phyloP scores from a whole-genome alignment of 805 yeast genomes.

The Saccharomycopsis lassenensis region DNA sequence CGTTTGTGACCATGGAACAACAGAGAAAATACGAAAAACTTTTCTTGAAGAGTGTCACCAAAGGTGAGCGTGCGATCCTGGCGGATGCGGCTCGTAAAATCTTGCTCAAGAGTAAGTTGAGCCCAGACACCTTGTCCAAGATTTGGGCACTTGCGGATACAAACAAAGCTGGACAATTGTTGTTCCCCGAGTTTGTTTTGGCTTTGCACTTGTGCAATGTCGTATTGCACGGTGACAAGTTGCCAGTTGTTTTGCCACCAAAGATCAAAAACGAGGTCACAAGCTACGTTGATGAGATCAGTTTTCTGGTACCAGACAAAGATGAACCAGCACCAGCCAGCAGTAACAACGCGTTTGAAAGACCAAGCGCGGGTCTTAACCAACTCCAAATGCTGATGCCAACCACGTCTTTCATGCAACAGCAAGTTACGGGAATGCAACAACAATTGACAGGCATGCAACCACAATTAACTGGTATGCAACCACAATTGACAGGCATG shows the following conservation, averaged over 20 bases:
- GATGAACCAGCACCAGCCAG: slow-evolving; percentile 8
- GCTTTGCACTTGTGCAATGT: slow-evolving; percentile 80
- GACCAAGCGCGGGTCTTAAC: slow-evolving; percentile 14
- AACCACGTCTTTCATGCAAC: slow-evolving; percentile 31
- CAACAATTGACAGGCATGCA: slow-evolving; percentile 27
- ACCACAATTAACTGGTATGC: slow-evolving; percentile 26
- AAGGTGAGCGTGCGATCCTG: slow-evolving; percentile 36
- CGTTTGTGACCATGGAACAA: slow-evolving; percentile 77
- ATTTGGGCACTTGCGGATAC: slow-evolving; percentile 92
- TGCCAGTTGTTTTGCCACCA: slow-evolving; percentile 65
- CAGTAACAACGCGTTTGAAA: slow-evolving; percentile 30
- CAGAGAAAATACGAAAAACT: slow-evolving; percentile 80
- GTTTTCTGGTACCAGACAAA: slow-evolving; percentile 46
- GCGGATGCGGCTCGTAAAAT: slow-evolving; percentile 74
- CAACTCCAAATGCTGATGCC: slow-evolving; percentile 19
- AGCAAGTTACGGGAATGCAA: slow-evolving; percentile 26
- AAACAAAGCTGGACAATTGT: slow-evolving; percentile 67
- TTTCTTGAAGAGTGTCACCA: slow-evolving; percentile 67
- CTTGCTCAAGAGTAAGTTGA: slow-evolving; percentile 66
- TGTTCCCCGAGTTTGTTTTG: slow-evolving; percentile 91
- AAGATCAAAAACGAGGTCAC: slow-evolving; percentile 74
- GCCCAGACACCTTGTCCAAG: slow-evolving; percentile 65
- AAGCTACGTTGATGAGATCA: slow-evolving; percentile 81
- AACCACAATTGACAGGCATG: slow-evolving; percentile 24
- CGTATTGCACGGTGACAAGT: slow-evolving; percentile 64